Base-by-base conservation (phyloP, 23 red algal genomes). In the Chondrus crispus region DNA sequence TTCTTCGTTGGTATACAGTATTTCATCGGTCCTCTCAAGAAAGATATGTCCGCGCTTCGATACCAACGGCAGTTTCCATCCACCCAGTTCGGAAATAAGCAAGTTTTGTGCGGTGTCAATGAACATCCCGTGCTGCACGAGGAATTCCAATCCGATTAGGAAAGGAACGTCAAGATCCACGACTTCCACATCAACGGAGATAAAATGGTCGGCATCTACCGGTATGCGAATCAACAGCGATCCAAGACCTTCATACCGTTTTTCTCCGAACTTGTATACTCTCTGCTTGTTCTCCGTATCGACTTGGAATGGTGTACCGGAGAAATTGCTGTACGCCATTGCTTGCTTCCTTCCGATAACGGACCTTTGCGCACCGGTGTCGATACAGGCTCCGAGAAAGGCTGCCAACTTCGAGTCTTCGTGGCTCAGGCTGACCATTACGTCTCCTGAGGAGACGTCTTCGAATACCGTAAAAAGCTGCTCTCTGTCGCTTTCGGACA, bases 161-260 rank as follows among this genome's bases (percentile, higher is more conserved):
- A 84, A 37, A 26, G 80, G 80, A 30, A 84, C 52, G 52, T 70
- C 52, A 44, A 74, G 24, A 66, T 84, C 12, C 1, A 84, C 80
- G 24, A 78, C 72, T 45, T 78, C 72, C 24, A 84, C 42, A 8
- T 62, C 0, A 63, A 42, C 22, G 10, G 36, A 55, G 80, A 57
- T 26, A 63, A 84, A 1, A 0, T 12, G 24, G 39, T 66, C 50
- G 9, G 24, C 48, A 41, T 66, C 48, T 44, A 57, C 62, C 24
- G 20, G 2, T 33, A 66, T 55, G 24, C 80, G 80, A 46, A 77
- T 38, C 26, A 24, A 26, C 26, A 77, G 32, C 22, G 43, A 46
- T 26, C 71, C 71, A 39, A 46, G 0, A 35, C 71, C 71, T 7
- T 39, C 26, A 77, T 35, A 48, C 26, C 1, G 32, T 8, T 48